phyloP scores from a whole-genome alignment of 2,329 filamentous ascomycete species.

The Fusarium guadeloupense region DNA sequence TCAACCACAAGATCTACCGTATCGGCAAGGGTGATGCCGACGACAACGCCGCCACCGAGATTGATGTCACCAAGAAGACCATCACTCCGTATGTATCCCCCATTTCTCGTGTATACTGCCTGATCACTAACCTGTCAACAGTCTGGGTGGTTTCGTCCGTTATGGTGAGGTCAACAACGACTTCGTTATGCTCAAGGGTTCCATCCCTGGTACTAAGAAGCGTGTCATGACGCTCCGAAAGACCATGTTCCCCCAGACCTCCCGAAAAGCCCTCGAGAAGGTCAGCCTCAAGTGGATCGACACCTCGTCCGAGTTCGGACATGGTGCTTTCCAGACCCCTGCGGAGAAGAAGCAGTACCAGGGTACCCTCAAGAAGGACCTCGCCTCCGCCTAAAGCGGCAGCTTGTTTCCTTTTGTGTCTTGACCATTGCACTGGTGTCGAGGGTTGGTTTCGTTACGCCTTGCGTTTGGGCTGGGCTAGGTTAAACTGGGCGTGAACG shows the following conservation, averaged over 20 bases:
- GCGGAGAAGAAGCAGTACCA: conserved; percentile 98
- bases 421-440: conserved; percentile 65
- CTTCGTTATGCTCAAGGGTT: conserved; percentile 97
- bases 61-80: conserved; percentile 98
- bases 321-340: conserved; percentile 98
- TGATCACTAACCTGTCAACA: conserved; percentile 56
- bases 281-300: conserved; percentile 99
- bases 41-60: conserved; percentile 91
- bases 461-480: conserved; percentile 50
- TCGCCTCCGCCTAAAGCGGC: conserved; percentile 57
- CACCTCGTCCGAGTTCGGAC: conserved; percentile 99
- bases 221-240: conserved; percentile 98
- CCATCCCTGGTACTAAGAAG: conserved; percentile 98
- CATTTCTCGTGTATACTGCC: background rate
- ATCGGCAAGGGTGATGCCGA: conserved; percentile 93
- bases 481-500: conserved; percentile 51
- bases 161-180: conserved; percentile 99
- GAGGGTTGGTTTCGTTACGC: conserved; percentile 55
- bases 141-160: conserved; percentile 98
- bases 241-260: conserved; percentile 98
- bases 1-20: conserved; percentile 99
- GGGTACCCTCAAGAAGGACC: conserved; percentile 99
- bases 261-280: conserved; percentile 96
- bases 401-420: conserved; percentile 55
- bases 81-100: conserved; percentile 91